Conservation (phyloP, 768 basidiomycete species). For the Trametes coccinea region DNA sequence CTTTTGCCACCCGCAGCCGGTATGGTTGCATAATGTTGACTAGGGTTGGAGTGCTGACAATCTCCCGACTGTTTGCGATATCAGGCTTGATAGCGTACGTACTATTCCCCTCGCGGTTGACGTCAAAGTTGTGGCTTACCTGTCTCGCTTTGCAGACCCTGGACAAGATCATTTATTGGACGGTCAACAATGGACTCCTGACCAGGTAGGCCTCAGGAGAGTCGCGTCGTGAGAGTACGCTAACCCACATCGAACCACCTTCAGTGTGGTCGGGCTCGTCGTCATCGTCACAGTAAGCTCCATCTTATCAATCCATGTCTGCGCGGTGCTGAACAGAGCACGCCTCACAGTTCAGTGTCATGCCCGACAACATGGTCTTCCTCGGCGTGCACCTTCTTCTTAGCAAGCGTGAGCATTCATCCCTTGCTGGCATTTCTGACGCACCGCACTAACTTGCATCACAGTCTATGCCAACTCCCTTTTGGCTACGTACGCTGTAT, state of each 20-base stretch:
- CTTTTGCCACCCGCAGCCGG: too few relatives aligned
- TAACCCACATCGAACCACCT: too few relatives aligned
- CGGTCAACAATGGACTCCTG: constrained; percentile 16
- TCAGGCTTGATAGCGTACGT: too few relatives aligned
- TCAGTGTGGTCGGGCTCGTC: constrained; percentile 13
- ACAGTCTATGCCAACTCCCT: constrained; percentile 21
- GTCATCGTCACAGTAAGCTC: constrained; percentile 15
- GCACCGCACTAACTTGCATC: not conserved
- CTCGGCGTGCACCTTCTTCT: constrained; percentile 20
- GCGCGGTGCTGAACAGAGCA: too few relatives aligned
- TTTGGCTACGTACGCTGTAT: constrained; percentile 11
- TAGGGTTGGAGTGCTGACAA: too few relatives aligned
- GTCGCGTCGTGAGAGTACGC: not conserved
- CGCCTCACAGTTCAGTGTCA: constrained; percentile 4
- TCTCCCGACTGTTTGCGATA: too few relatives aligned
- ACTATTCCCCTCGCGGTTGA: not conserved
- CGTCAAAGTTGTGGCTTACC: too few relatives aligned
- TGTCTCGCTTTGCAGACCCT: not conserved
- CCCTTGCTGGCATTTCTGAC: not conserved
- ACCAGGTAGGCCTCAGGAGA: constrained; percentile 2
- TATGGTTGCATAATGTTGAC: too few relatives aligned
- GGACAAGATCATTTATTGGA: constrained; percentile 20
- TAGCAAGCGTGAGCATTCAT: constrained; percentile 13
- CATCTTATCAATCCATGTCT: not conserved
- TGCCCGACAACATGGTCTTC: constrained; percentile 21